Evolutionary conservation across 129 eudicot species (phyloP).

Genomic region (Dittrichia graveolens): DNA sequence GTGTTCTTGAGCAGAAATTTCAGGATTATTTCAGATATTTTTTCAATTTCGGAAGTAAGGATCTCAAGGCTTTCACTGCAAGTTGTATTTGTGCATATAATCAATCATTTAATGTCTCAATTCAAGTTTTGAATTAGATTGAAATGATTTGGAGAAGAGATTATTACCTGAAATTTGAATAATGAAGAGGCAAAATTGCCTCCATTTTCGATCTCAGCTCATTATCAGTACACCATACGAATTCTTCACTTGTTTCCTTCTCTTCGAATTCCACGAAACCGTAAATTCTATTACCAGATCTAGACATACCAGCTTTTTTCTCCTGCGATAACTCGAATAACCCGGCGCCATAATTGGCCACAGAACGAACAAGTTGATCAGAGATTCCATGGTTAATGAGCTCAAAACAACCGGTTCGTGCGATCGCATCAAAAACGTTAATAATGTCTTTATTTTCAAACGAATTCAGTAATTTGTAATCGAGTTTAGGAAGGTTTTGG

Average conservation of each 20-base stretch:
- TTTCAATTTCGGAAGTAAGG: conserved; percentile 45
- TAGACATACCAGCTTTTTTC: conserved; percentile 45
- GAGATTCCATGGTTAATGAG: conserved; percentile 66
- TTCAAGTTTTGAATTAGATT: not conserved
- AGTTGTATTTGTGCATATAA: not conserved
- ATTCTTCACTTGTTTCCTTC: conserved; percentile 59
- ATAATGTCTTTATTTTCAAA: not conserved
- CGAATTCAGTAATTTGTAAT: conserved; percentile 28
- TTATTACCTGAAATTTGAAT: conserved; percentile 71
- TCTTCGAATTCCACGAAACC: conserved; percentile 71
- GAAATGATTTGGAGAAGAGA: not conserved
- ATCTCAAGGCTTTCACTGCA: conserved; percentile 52
- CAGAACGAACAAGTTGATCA: conserved; percentile 36
- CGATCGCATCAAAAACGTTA: conserved; percentile 30
- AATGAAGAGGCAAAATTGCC: conserved; percentile 53
- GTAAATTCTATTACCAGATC: conserved; percentile 46
- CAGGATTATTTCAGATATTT: conserved; percentile 35
- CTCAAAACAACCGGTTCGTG: conserved; percentile 62
- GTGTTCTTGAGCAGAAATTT: conserved; percentile 19
- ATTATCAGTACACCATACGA: conserved; percentile 65
- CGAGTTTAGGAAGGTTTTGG: conserved; percentile 50
- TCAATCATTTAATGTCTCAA: conserved; percentile 8
- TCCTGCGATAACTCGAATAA: conserved; percentile 49
- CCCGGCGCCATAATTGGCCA: conserved; percentile 33
- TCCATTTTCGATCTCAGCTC: conserved; percentile 49